Percentiles rank a stretch among this genome's conserved stretches.
Conservation (phyloP, 805 yeast genomes). For the Lipomyces yamadae region DNA sequence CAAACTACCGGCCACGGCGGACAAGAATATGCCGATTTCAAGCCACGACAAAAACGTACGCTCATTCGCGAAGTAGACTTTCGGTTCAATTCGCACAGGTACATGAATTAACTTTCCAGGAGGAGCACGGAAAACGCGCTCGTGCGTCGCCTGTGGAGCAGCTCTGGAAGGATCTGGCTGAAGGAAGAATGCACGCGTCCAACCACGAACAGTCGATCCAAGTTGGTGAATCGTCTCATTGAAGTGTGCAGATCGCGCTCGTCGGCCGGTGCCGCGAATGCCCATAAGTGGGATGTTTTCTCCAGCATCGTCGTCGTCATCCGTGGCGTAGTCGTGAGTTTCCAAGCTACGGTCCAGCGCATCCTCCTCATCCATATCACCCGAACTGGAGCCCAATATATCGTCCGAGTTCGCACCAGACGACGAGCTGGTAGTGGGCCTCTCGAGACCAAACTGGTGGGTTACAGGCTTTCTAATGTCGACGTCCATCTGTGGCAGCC, state of each 20-base stretch:
- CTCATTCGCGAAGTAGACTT: slow-evolving; percentile 98
- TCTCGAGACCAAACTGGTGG: slow-evolving; percentile 66
- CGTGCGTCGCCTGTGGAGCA: slow-evolving; percentile 9
- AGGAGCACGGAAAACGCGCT: slow-evolving; percentile 46
- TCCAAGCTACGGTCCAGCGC: slow-evolving; percentile 43
- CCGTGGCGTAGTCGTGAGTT: slow-evolving; percentile 19
- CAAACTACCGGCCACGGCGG: slow-evolving; percentile 86
- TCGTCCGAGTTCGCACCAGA: slow-evolving; percentile 41
- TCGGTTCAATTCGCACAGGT: slow-evolving; percentile 96
- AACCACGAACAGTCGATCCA: slow-evolving; percentile 20
- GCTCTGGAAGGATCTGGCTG: slow-evolving; percentile 18
- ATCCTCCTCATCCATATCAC: slow-evolving; percentile 46
- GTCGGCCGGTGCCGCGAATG: slow-evolving; percentile 19
- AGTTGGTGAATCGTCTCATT: slow-evolving; percentile 25
- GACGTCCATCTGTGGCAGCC: slow-evolving; percentile 96
- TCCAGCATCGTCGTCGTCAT: slow-evolving; percentile 39
- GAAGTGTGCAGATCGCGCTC: slow-evolving; percentile 23
- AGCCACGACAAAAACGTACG: slow-evolving; percentile 94
- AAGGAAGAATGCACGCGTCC: slow-evolving; percentile 28
- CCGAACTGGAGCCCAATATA: slow-evolving; percentile 42
- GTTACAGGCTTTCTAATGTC: slow-evolving; percentile 89
- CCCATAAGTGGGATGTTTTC: slow-evolving; percentile 40
- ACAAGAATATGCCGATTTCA: slow-evolving; percentile 83
- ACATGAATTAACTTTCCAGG: slow-evolving; percentile 87
- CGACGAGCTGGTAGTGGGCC: slow-evolving; percentile 45